These are phyloP conservation scores for Gossypium arboreum DNA, from an alignment of 345 rosid genomes.

Conservation along the genomic window DNA sequence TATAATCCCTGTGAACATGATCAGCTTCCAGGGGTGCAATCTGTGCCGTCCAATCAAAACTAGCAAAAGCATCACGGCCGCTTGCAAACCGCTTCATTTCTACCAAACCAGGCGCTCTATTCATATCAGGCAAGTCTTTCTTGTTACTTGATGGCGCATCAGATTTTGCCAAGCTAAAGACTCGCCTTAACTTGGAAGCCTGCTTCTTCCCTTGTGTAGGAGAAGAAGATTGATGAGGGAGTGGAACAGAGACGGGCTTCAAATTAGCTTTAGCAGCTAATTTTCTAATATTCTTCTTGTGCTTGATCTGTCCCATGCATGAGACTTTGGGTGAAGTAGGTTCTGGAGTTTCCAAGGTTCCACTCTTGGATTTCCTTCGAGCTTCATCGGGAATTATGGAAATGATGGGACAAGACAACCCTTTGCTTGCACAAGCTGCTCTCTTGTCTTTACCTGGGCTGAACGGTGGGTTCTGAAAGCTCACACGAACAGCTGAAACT, in stretches of 20 bases:
- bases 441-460: slow-evolving; percentile 62
- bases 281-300: slow-evolving; percentile 33
- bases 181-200: slow-evolving; percentile 36
- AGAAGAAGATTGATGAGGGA: not conserved
- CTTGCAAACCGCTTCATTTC: slow-evolving; percentile 82
- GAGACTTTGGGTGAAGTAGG: slow-evolving; percentile 91
- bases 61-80: slow-evolving; percentile 48
- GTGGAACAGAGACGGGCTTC: slow-evolving; percentile 4
- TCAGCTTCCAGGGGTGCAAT: slow-evolving; percentile 42
- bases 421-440: slow-evolving; percentile 24
- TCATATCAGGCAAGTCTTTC: slow-evolving; percentile 15
- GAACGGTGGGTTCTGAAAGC: slow-evolving; percentile 51
- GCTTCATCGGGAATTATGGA: slow-evolving; percentile 59
- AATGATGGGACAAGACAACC: slow-evolving; percentile 53
- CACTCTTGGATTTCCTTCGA: slow-evolving; percentile 38
- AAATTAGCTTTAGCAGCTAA: not conserved
- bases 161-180: slow-evolving; percentile 32
- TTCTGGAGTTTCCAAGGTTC: slow-evolving; percentile 34
- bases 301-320: slow-evolving; percentile 88
- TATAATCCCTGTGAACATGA: slow-evolving; percentile 29
- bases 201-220: slow-evolving; percentile 28
- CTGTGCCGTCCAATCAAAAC: slow-evolving; percentile 71
- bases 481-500: slow-evolving; percentile 33
- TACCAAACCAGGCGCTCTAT: slow-evolving; percentile 53
- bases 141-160: not conserved